A percentile compares a stretch with the other conserved stretches of the same genome.
phyloP scores from a whole-genome alignment of 768 basidiomycete genomes.

The Collybia nuda region DNA sequence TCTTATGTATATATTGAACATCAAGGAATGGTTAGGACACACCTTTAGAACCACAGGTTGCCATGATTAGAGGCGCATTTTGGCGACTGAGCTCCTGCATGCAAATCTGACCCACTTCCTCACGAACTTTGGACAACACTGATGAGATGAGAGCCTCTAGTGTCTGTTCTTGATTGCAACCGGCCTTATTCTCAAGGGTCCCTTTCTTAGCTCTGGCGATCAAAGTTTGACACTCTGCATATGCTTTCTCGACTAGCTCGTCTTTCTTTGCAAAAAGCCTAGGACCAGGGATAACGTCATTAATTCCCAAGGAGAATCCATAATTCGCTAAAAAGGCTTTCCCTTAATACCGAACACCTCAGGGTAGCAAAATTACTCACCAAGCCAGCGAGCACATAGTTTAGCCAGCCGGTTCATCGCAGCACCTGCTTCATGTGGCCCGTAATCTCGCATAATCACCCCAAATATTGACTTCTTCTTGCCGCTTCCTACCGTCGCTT shows the following conservation, averaged over 20 bases:
- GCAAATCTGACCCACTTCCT: slow-evolving; percentile 94
- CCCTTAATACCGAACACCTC: not conserved
- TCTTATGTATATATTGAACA: not conserved
- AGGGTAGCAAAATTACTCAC: slow-evolving; percentile 38
- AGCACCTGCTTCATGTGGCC: slow-evolving; percentile 87
- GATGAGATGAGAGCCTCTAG: slow-evolving; percentile 95
- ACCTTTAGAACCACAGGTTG: slow-evolving; percentile 99
- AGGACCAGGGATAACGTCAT: slow-evolving; percentile 96
- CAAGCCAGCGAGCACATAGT: slow-evolving; percentile 90
- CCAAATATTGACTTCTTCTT: slow-evolving; percentile 99
- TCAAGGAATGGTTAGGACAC: not conserved
- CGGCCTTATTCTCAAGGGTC: slow-evolving; percentile 93
- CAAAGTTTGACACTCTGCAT: slow-evolving; percentile 80
- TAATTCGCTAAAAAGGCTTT: slow-evolving; percentile 72
- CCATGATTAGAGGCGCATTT: slow-evolving; percentile 98
- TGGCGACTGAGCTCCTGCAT: slow-evolving; percentile 97
- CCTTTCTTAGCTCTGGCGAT: slow-evolving; percentile 92
- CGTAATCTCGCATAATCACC: slow-evolving; percentile 96
- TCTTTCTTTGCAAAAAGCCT: slow-evolving; percentile 82
- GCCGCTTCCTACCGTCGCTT: slow-evolving; percentile 94
- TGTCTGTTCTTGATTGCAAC: slow-evolving; percentile 95
- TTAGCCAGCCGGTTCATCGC: slow-evolving; percentile 98
- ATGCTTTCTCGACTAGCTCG: slow-evolving; percentile 81
- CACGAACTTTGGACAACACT: slow-evolving; percentile 92
- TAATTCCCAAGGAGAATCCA: slow-evolving; percentile 97